Conservation (phyloP, 1,139 yeast genomes). For the Saccharomyces hybrid region DNA sequence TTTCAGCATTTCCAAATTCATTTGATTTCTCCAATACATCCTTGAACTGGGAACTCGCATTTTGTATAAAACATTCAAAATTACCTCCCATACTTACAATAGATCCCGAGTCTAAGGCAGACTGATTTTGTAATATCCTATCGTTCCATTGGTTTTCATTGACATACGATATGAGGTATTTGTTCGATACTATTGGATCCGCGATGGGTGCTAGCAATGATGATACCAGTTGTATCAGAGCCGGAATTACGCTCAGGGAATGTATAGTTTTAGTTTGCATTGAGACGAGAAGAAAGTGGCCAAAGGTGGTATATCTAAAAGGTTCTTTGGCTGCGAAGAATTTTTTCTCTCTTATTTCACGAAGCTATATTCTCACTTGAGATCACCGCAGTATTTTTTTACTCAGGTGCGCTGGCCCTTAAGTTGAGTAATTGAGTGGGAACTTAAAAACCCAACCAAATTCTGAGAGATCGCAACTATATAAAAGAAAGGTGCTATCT, state of each 20-base stretch:
- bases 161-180: slow-evolving; percentile 20
- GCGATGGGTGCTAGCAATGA: slow-evolving; percentile 17
- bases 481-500: neutral
- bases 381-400: neutral
- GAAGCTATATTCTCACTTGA: neutral
- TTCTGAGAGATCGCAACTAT: neutral
- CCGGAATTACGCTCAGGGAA: neutral
- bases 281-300: neutral
- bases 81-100: slow-evolving; percentile 17
- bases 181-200: slow-evolving; percentile 18
- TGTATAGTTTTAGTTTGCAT: neutral
- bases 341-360: neutral
- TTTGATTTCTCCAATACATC: slow-evolving; percentile 6
- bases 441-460: neutral
- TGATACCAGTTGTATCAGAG: neutral
- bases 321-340: neutral
- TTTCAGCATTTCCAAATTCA: slow-evolving; percentile 10
- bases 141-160: slow-evolving; percentile 15
- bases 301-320: neutral
- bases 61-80: slow-evolving; percentile 21
- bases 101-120: slow-evolving; percentile 15
- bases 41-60: slow-evolving; percentile 3
- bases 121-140: slow-evolving; percentile 8
- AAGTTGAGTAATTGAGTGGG: neutral
- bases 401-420: neutral